Base-by-base conservation (phyloP, 2,329 filamentous ascomycete genomes). In the Arthrobotrys musiformis region DNA sequence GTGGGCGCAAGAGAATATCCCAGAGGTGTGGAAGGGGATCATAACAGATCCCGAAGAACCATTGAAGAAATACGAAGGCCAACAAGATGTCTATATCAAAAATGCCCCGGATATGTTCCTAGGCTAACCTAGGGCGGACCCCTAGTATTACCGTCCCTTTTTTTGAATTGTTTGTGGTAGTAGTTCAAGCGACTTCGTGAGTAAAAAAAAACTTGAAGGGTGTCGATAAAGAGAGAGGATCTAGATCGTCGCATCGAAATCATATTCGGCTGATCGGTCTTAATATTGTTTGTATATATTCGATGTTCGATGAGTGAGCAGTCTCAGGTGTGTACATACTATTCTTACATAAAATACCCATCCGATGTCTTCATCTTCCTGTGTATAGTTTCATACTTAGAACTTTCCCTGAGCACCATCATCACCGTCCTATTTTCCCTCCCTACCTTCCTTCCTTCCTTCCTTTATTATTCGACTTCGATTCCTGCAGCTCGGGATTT, bases 1-100 rank as follows among this genome's bases (percentile, higher is more conserved):
- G 15, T 97, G 93, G 93, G 91, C 91, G 1, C 87, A 87, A 80
- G 83, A 87, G 58, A 86, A 87, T 48, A 93, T 92, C 82, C 89
- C 91, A 0, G 85, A 88, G 8, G 84, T 88, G 4, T 97, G 93
- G 93, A 84, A 84, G 9, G 86, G 90, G 79, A 82, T 97, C 76
- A 86, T 88, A 80, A 85, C 85, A 3, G 73, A 77, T 30, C 73
- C 73, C 2, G 42, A 62, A 6, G 37, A 77, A 35, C 73, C 73
- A 6, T 54, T 77, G 24, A 70, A 70, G 19, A 40, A 70, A 17
- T 77, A 70, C 35, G 73, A 77, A 60, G 64, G 66, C 6, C 54
- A 77, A 26, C 8, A 54, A 8, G 66, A 64, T 30, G 37, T 48
- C 9, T 70, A 30, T 60, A 46, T 69, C 13, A 68, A 76, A n/a